phyloP scores from a whole-genome alignment of 1,284 basidiomycete species.

The Cutaneotrichosporon sp. region DNA sequence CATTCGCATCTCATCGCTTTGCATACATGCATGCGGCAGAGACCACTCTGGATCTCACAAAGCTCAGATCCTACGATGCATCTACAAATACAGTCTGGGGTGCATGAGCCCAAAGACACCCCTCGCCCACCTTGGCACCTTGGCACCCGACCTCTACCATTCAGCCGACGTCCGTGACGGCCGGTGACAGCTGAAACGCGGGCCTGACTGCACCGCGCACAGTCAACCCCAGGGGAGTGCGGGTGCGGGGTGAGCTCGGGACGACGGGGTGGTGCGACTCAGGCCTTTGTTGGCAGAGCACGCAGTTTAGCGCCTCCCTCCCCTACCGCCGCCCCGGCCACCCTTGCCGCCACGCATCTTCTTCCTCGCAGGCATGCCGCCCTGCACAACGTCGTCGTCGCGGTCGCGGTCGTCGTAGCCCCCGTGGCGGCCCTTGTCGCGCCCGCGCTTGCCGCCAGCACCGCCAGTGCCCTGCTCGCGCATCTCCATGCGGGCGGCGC shows the following conservation, averaged over 20 bases:
- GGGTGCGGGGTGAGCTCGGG: too few relatives aligned
- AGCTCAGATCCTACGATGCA: neutral
- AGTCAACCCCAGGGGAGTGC: neutral
- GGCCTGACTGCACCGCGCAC: neutral
- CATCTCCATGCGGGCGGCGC: conserved; percentile 77
- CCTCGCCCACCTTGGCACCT: neutral
- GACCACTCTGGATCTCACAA: neutral
- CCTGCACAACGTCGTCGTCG: conserved; percentile 76
- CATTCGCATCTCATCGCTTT: neutral
- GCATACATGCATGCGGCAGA: neutral
- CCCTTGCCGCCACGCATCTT: conserved; percentile 5
- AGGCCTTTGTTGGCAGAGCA: neutral
- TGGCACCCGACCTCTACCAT: neutral
- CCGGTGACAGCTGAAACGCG: neutral
- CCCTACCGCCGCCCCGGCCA: neutral
- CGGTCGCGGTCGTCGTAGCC: conserved; percentile 76
- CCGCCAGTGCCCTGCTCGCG: conserved; percentile 54
- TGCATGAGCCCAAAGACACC: neutral
- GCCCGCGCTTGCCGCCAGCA: conserved; percentile 59
- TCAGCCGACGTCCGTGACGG: neutral
- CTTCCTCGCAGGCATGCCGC: conserved; percentile 51
- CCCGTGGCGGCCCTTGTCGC: conserved; percentile 60
- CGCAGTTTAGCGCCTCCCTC: conserved; percentile 5
- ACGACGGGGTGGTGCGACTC: neutral
- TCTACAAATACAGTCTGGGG: neutral